A percentile compares a stretch with the other conserved stretches of the same genome.
Evolutionary conservation across 352 stramenopile species (phyloP).

Genomic region (Discostella stelligera): DNA sequence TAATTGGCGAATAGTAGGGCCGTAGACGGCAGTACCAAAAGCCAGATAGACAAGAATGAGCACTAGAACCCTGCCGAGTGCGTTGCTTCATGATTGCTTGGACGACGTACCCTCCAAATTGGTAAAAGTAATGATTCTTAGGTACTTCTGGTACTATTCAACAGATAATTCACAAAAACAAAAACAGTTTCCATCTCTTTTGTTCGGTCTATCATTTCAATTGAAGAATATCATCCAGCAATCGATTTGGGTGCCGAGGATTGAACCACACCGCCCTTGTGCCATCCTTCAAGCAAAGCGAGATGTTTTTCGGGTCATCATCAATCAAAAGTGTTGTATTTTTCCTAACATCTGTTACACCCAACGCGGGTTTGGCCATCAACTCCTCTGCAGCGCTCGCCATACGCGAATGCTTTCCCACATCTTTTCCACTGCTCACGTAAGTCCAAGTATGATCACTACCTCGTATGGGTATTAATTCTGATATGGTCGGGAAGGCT

Average conservation of each 20-base stretch:
- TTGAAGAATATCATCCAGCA: constrained; percentile 66
- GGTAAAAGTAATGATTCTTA: background rate
- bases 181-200: background rate
- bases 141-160: background rate
- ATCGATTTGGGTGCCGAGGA: constrained; percentile 63
- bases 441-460: constrained; percentile 81
- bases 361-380: constrained; percentile 27
- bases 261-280: constrained; percentile 84
- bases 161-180: background rate
- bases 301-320: constrained; percentile 85
- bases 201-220: constrained; percentile 47
- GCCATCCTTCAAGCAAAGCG: constrained; percentile 73
- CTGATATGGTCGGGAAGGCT: constrained; percentile 42
- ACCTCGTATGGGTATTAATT: constrained; percentile 77
- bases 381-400: constrained; percentile 81
- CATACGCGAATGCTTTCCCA: constrained; percentile 83
- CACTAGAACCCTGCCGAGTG: too few relatives aligned
- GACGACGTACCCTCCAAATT: too few relatives aligned
- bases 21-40: too few relatives aligned
- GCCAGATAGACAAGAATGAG: too few relatives aligned
- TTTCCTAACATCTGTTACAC: constrained; percentile 52
- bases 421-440: constrained; percentile 66
- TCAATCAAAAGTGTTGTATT: constrained; percentile 85
- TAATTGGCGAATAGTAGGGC: constrained; percentile 29
- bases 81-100: too few relatives aligned